phyloP scores from a whole-genome alignment of 2,329 filamentous ascomycete genomes.

The Xylariales sp. region DNA sequence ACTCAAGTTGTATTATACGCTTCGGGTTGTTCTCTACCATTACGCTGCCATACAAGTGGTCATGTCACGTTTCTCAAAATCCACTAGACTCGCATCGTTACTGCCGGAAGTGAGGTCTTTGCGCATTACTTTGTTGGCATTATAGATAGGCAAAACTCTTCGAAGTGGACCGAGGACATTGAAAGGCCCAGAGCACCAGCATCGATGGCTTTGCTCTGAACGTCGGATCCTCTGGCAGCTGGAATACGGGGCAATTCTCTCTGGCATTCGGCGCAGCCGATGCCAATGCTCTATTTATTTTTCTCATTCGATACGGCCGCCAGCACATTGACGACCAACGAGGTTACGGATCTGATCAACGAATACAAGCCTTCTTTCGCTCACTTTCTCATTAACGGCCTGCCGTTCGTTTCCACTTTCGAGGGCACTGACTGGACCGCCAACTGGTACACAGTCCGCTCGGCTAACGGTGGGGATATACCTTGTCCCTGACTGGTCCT shows the following conservation, averaged over 20 bases:
- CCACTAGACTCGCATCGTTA: too few species aligned
- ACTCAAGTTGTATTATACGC: too few species aligned
- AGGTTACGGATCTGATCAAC: conserved; percentile 20
- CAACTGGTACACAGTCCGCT: conserved; percentile 29
- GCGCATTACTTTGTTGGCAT: conserved; percentile 13
- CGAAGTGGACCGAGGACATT: conserved; percentile 21
- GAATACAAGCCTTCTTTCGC: too few species aligned
- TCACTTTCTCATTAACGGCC: too few species aligned
- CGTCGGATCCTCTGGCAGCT: conserved; percentile 20
- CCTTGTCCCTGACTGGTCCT: conserved; percentile 43
- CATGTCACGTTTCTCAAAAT: too few species aligned
- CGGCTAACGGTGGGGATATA: conserved; percentile 29
- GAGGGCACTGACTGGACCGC: conserved; percentile 38
- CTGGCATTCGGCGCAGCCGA: conserved; percentile 23
- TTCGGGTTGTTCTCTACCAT: too few species aligned
- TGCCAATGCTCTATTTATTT: conserved; percentile 28
- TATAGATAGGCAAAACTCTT: conserved; percentile 5
- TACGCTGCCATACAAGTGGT: too few species aligned
- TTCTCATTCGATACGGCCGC: conserved; percentile 33
- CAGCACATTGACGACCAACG: conserved; percentile 17
- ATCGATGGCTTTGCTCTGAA: conserved; percentile 39
- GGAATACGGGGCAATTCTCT: conserved; percentile 11
- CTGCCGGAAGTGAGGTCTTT: too few species aligned
- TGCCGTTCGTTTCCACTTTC: conserved; percentile 48
- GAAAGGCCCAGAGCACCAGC: conserved; percentile 28